These are phyloP conservation scores for Thoreauomyces humboldtii DNA, from an alignment of 192 early-diverging fungal genomes.

Conservation along the genomic window DNA sequence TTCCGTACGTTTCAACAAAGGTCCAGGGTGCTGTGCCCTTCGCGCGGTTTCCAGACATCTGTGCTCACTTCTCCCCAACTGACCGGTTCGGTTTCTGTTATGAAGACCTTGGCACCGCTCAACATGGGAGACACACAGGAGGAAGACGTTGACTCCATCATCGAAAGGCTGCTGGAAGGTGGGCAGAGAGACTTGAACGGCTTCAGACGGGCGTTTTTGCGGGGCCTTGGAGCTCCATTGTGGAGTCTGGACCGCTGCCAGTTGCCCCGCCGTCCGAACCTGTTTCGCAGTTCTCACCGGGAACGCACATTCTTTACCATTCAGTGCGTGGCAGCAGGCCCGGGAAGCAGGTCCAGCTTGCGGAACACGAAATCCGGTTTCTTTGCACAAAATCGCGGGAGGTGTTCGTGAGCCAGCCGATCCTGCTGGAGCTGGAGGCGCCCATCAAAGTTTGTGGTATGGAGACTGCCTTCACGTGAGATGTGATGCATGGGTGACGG, in stretches of 20 bases:
- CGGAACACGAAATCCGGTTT: conserved; percentile 92
- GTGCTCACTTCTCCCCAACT: too few species aligned
- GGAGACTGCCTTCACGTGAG: too few species aligned
- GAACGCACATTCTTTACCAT: too few species aligned
- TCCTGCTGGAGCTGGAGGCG: conserved; percentile 48
- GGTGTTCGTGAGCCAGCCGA: conserved; percentile 90
- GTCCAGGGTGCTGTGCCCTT: too few species aligned
- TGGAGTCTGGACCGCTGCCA: background rate
- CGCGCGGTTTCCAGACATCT: too few species aligned
- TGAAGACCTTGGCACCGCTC: background rate
- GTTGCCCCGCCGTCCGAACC: too few species aligned
- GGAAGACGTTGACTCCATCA: conserved; percentile 86
- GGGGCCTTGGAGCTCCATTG: background rate
- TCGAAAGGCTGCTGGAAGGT: conserved; percentile 92
- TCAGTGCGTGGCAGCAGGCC: conserved; percentile 95
- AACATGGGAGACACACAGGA: conserved; percentile 41
- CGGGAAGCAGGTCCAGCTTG: conserved; percentile 94
- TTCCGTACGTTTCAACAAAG: too few species aligned
- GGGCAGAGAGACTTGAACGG: conserved; percentile 9
- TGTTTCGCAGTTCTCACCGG: too few species aligned
- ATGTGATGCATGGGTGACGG: too few species aligned
- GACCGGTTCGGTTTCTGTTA: background rate
- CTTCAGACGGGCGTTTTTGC: background rate
- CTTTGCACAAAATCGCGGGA: conserved; percentile 92
- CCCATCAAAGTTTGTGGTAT: conserved; percentile 48